These are phyloP conservation scores for Solanum habrochaites DNA, from an alignment of 257 asterid genomes.

Conservation along the genomic window DNA sequence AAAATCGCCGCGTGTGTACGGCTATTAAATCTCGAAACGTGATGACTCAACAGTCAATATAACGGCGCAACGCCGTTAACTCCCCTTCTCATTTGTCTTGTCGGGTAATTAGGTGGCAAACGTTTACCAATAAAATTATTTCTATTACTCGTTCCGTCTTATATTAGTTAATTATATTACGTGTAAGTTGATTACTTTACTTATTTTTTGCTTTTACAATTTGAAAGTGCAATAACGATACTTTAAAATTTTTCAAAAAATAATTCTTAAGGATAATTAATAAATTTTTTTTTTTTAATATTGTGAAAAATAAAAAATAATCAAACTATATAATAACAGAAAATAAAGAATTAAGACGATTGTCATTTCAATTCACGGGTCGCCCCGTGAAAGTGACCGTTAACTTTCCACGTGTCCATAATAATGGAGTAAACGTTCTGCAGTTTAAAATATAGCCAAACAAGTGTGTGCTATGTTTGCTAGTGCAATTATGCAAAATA, in stretches of 20 bases:
- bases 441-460: background rate
- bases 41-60: background rate
- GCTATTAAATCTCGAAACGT: background rate
- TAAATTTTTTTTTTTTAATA: too few relatives aligned
- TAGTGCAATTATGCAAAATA: background rate
- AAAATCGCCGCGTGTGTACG: background rate
- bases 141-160: background rate
- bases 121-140: background rate
- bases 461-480: background rate
- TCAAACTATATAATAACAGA: too few relatives aligned
- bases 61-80: background rate
- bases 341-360: background rate
- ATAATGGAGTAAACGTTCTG: background rate
- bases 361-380: background rate
- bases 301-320: fast-evolving
- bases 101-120: background rate
- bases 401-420: background rate
- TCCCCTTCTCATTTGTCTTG: background rate
- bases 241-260: too few relatives aligned
- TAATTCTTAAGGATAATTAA: too few relatives aligned
- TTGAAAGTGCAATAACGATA: too few relatives aligned
- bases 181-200: too few relatives aligned
- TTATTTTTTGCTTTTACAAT: too few relatives aligned
- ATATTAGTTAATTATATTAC: too few relatives aligned
- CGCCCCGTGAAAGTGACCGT: background rate